phyloP scores from a whole-genome alignment of 1,139 yeast genomes.

The Candida sanyaensis region DNA sequence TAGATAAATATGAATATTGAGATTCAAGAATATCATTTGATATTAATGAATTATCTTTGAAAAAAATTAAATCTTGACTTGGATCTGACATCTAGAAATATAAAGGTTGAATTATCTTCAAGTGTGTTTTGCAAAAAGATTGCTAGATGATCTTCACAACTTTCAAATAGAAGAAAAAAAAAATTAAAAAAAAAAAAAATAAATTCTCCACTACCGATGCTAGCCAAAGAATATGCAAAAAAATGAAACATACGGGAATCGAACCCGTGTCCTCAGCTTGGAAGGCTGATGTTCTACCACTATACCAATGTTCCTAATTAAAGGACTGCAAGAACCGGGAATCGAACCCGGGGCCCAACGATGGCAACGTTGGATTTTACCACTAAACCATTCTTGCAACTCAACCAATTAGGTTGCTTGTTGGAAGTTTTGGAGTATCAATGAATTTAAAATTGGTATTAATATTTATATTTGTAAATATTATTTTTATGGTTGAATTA shows the following conservation, averaged over 20 bases:
- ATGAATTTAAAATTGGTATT: no score
- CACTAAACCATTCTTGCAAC: conserved; percentile 16
- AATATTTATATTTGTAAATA: no score
- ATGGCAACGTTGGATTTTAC: conserved; percentile 21
- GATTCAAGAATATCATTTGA: conserved; percentile 25
- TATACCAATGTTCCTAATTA: conserved; percentile 50
- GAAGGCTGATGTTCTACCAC: conserved; percentile 66
- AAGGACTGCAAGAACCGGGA: conserved; percentile 20
- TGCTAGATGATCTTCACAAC: no score
- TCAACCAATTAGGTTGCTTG: conserved; percentile 11
- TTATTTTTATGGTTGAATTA: no score
- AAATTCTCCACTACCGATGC: no score
- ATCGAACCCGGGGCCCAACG: conserved; percentile 21
- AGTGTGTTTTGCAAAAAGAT: no score
- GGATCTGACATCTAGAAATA: conserved; percentile 26
- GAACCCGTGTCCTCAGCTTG: conserved; percentile 83
- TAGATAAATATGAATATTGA: conserved; percentile 29
- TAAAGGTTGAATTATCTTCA: no score
- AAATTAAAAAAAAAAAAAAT: no score
- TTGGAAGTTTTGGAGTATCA: neutral
- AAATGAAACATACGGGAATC: conserved; percentile 66
- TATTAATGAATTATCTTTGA: conserved; percentile 53
- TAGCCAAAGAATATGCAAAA: neutral
- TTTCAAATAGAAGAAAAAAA: no score
- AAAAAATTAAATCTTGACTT: conserved; percentile 61